A percentile compares a stretch with the other conserved stretches of the same genome.
These are phyloP conservation scores for Aureobasidium sp. DNA, from an alignment of 2,329 filamentous ascomycete species.

Conservation along the genomic window DNA sequence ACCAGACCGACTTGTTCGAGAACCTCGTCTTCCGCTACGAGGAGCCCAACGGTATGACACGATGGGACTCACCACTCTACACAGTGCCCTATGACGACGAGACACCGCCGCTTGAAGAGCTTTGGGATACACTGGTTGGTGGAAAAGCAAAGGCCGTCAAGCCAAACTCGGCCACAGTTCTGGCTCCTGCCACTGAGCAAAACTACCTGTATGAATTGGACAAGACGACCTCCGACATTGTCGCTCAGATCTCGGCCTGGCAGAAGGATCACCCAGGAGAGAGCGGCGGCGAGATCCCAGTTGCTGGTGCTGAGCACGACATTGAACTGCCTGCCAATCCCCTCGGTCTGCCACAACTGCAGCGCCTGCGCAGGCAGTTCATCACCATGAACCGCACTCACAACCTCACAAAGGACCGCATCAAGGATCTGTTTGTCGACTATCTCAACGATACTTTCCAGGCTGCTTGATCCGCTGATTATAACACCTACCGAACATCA, in stretches of 20 bases:
- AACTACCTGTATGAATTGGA: conserved; percentile 79
- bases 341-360: conserved; percentile 62
- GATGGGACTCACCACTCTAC: conserved; percentile 81
- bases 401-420: conserved; percentile 33
- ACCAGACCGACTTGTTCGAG: conserved; percentile 60
- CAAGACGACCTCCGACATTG: conserved; percentile 68
- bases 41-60: conserved; percentile 76
- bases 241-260: conserved; percentile 62
- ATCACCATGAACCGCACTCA: conserved; percentile 67
- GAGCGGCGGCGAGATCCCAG: conserved; percentile 45
- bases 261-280: conserved; percentile 58
- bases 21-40: conserved; percentile 78
- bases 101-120: conserved; percentile 56
- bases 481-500: neutral
- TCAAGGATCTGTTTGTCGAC: conserved; percentile 35
- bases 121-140: conserved; percentile 67
- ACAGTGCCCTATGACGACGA: conserved; percentile 71
- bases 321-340: conserved; percentile 61
- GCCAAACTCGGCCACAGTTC: conserved; percentile 70
- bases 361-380: conserved; percentile 70
- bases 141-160: conserved; percentile 60
- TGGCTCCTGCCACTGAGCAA: conserved; percentile 54
- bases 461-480: conserved; percentile 2
- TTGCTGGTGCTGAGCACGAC: conserved; percentile 45
- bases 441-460: conserved; percentile 36